A percentile compares a stretch with the other conserved stretches of the same genome.
These are phyloP conservation scores for Candida oleophila DNA, from an alignment of 805 yeast genomes.

Conservation along the genomic window DNA sequence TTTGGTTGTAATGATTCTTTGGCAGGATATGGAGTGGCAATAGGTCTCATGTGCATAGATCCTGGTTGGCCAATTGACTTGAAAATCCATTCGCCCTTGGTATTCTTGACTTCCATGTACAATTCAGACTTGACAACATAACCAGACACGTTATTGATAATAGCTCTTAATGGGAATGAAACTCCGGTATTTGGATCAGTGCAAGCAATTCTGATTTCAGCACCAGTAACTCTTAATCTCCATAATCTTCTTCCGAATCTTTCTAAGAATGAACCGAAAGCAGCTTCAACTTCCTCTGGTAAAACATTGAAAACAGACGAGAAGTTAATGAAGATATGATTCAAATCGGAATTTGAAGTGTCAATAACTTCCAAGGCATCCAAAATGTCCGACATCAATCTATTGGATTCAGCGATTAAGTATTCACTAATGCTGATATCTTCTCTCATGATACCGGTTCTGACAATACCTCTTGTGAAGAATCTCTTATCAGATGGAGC, in stretches of 20 bases:
- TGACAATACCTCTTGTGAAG: conserved; percentile 94
- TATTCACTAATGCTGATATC: conserved; percentile 92
- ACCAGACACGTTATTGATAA: conserved; percentile 94
- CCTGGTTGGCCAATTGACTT: conserved; percentile 95
- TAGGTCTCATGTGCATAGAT: conserved; percentile 94
- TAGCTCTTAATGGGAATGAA: conserved; percentile 94
- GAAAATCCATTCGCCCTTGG: conserved; percentile 95
- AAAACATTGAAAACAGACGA: conserved; percentile 92
- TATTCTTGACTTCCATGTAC: conserved; percentile 90
- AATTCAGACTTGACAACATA: conserved; percentile 94
- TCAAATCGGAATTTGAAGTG: conserved; percentile 91
- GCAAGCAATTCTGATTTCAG: conserved; percentile 95
- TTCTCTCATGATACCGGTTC: conserved; percentile 93
- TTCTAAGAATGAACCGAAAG: conserved; percentile 96
- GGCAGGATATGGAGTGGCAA: conserved; percentile 94
- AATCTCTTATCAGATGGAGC: conserved; percentile 91
- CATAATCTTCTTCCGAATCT: conserved; percentile 96
- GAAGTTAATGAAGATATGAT: conserved; percentile 95
- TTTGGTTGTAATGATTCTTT: conserved; percentile 98
- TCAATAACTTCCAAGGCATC: conserved; percentile 94
- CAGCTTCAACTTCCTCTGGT: conserved; percentile 95
- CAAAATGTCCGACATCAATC: conserved; percentile 92
- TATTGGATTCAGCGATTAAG: conserved; percentile 92
- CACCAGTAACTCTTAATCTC: conserved; percentile 95
- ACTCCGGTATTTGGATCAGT: conserved; percentile 83